Evolutionary conservation across 768 basidiomycete genomes (phyloP).

Genomic region (Termitomyces sp.): DNA sequence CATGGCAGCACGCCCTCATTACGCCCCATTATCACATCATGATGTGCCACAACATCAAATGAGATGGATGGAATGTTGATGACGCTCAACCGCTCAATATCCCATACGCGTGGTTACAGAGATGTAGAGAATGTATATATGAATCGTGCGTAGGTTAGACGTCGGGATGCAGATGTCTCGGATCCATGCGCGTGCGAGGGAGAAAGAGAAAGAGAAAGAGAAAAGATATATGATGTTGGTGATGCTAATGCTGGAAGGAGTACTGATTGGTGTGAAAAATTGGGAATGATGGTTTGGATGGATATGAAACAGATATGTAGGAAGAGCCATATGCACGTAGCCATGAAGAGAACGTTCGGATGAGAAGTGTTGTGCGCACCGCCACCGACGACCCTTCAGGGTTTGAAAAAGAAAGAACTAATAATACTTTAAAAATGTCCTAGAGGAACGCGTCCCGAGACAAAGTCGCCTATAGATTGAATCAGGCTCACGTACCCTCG

Average conservation of each 20-base stretch:
- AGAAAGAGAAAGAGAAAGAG: not conserved
- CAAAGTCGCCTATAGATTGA: constrained; percentile 38
- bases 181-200: not conserved
- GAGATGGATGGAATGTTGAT: too few relatives aligned
- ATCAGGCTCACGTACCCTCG: constrained; percentile 17
- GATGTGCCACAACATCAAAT: too few relatives aligned
- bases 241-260: not conserved
- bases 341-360: constrained; percentile 8
- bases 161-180: not conserved
- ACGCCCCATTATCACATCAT: too few relatives aligned
- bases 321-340: not conserved
- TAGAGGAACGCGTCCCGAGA: constrained; percentile 55
- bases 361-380: not conserved
- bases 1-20: too few relatives aligned
- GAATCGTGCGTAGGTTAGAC: not conserved
- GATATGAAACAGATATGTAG: not conserved
- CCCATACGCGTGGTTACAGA: too few relatives aligned
- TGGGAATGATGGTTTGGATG: not conserved
- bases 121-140: too few relatives aligned
- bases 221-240: constrained; percentile 8
- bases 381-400: not conserved
- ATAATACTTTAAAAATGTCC: constrained; percentile 5
- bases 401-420: not conserved
- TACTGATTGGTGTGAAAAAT: not conserved
- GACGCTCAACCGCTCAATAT: too few relatives aligned